Base-by-base conservation (phyloP, 2,329 filamentous ascomycete species). In the Fusarium gaditjirri region DNA sequence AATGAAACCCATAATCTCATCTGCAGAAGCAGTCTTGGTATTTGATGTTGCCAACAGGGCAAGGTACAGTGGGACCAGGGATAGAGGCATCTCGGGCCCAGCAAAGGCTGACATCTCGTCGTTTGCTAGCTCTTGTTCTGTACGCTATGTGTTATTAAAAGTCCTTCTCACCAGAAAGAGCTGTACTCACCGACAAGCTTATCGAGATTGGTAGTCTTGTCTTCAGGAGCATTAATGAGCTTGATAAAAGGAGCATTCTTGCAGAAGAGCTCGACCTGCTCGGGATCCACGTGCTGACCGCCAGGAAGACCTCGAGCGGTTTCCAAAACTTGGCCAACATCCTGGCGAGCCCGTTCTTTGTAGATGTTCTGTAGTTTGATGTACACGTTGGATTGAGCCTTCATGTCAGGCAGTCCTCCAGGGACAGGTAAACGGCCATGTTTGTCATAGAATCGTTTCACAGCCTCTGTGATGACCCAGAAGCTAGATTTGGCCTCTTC, bases 221-320 rank as follows among this genome's bases (percentile, higher is more conserved):
- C 79, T 50, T 78, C 79, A 54, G 81, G 79, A 49, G 85, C 84
- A 73, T 92, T 92, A 63, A 98, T 91, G 52, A 98, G 88, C 82
- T 96, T 97, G 79, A 97, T 92, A 79, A 97, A 96, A 50, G 93
- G 93, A 54, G 95, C 95, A 75, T 97, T 97, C 83, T 97, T 98
- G 88, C 95, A 98, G 81, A 98, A 98, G 39, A 92, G 86, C 78
- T 97, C 95, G 49, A 98, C 91, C 76, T 97, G 94, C 58, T 89
- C 88, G 47, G 89, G 85, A 50, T 92, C 86, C 62, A 97, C 87
- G 71, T 79, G 78, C 73, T 83, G 85, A 77, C 81, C 89, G 81
- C 79, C 82, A 36, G 85, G 79, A 56, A 82, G 79, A 38, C 84
- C 81, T 50, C 89, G 90, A 44, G 94, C 91, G 17, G 83, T 89